A percentile compares a stretch with the other conserved stretches of the same genome.
phyloP scores from a whole-genome alignment of 2,329 filamentous ascomycete genomes.

The Aquanectria penicillioides region DNA sequence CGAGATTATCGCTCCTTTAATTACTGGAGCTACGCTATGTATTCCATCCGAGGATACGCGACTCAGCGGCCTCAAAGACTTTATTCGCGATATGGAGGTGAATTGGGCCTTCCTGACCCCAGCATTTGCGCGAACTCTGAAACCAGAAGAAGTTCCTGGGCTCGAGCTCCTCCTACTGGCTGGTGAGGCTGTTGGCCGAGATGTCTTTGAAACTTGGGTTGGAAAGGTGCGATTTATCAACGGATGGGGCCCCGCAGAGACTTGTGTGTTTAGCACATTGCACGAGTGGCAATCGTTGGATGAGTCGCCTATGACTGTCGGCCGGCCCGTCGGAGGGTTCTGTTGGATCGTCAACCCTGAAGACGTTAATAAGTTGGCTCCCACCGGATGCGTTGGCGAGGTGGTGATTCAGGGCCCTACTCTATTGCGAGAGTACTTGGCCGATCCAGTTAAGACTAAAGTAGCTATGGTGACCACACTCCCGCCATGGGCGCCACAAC shows the following conservation, averaged over 20 bases:
- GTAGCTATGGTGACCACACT: neutral
- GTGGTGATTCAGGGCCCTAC: slow-evolving; percentile 41
- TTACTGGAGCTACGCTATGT: neutral
- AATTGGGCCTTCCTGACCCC: slow-evolving; percentile 12
- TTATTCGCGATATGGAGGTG: neutral
- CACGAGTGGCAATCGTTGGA: slow-evolving; percentile 10
- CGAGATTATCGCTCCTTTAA: neutral
- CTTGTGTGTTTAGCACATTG: slow-evolving; percentile 17
- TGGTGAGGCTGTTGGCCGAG: slow-evolving; percentile 19
- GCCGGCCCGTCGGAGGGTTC: slow-evolving; percentile 19
- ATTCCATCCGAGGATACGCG: neutral
- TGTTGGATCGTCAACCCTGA: slow-evolving; percentile 24
- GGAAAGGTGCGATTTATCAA: slow-evolving; percentile 19
- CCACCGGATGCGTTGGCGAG: slow-evolving; percentile 26
- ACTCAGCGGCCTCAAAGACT: neutral
- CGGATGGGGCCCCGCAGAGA: slow-evolving; percentile 25
- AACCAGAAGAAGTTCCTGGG: neutral
- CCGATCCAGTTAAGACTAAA: slow-evolving; percentile 27
- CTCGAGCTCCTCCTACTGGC: slow-evolving; percentile 14
- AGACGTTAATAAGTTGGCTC: slow-evolving; percentile 16
- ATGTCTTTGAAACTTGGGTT: slow-evolving; percentile 19
- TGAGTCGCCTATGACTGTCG: slow-evolving; percentile 12
- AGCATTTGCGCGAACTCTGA: neutral
- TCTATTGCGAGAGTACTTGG: slow-evolving; percentile 60
- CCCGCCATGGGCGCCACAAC: neutral